These are phyloP conservation scores for Corniculantispora saksenae DNA, from an alignment of 2,329 filamentous ascomycete genomes.

Conservation along the genomic window DNA sequence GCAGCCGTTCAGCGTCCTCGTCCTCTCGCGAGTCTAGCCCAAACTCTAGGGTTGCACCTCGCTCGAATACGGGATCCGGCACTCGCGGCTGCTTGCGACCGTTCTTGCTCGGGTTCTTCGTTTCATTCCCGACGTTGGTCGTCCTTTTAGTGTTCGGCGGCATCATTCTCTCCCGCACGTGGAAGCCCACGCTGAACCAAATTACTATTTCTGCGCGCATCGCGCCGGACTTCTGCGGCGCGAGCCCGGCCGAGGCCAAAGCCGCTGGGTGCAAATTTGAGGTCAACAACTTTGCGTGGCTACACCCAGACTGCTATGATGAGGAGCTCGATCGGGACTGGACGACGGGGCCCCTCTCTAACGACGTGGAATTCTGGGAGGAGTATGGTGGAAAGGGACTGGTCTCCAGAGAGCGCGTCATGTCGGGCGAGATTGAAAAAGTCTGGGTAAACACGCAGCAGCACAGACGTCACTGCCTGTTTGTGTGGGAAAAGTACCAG, in stretches of 20 bases:
- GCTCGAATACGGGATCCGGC: too few species aligned
- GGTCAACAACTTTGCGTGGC: neutral
- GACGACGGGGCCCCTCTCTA: neutral
- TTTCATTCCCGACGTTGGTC: neutral
- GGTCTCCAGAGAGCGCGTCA: neutral
- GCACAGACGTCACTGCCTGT: neutral
- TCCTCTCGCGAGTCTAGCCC: neutral
- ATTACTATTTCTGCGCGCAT: constrained; percentile 2
- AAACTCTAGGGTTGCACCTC: too few species aligned
- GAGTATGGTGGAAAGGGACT: neutral
- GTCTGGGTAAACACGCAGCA: constrained; percentile 1
- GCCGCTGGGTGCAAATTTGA: neutral
- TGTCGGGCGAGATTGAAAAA: neutral
- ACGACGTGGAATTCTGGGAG: constrained; percentile 1
- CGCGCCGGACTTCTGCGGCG: neutral
- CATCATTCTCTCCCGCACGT: neutral
- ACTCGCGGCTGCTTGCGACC: neutral
- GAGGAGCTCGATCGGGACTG: neutral
- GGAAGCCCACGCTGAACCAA: neutral
- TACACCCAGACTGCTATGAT: neutral
- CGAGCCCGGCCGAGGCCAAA: neutral
- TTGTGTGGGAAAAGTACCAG: neutral
- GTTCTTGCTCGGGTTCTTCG: neutral
- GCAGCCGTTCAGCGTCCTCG: too few species aligned
- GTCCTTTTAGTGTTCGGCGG: neutral